phyloP scores from a whole-genome alignment of 2,329 filamentous ascomycete species.

The Apiospora arundinis region DNA sequence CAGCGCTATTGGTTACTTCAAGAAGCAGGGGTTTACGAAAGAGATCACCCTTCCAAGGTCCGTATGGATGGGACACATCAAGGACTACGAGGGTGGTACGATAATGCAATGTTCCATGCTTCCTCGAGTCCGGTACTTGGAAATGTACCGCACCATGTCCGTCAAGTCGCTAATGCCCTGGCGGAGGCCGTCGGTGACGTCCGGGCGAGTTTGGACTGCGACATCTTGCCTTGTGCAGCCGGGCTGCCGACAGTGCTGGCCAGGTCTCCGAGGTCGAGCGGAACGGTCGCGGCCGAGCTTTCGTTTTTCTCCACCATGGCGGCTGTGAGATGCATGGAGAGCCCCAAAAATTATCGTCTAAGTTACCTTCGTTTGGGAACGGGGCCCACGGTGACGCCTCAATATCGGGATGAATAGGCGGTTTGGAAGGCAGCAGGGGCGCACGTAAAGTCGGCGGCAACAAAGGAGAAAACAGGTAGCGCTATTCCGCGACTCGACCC shows the following conservation, averaged over 20 bases:
- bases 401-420: no score
- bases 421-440: no score
- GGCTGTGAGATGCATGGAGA: constrained; percentile 62
- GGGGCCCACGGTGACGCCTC: no score
- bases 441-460: background rate
- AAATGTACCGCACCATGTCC: constrained; percentile 70
- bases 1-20: no score
- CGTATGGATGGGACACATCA: constrained; percentile 99
- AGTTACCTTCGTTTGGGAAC: no score
- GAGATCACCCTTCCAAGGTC: no score
- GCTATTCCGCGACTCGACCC: no score
- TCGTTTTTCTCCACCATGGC: constrained; percentile 27
- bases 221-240: background rate
- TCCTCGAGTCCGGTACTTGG: constrained; percentile 90
- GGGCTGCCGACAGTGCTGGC: constrained; percentile 22
- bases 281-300: constrained; percentile 42
- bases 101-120: constrained; percentile 99
- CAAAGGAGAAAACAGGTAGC: constrained; percentile 30
- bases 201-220: constrained; percentile 33
- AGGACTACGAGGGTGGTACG: constrained; percentile 97
- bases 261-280: constrained; percentile 28
- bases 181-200: constrained; percentile 51
- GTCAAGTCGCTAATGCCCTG: constrained; percentile 64
- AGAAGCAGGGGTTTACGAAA: no score
- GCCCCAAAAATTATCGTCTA: no score